Base-by-base conservation (phyloP, 176 grass and related monocot genomes). In the Bromus sterilis region DNA sequence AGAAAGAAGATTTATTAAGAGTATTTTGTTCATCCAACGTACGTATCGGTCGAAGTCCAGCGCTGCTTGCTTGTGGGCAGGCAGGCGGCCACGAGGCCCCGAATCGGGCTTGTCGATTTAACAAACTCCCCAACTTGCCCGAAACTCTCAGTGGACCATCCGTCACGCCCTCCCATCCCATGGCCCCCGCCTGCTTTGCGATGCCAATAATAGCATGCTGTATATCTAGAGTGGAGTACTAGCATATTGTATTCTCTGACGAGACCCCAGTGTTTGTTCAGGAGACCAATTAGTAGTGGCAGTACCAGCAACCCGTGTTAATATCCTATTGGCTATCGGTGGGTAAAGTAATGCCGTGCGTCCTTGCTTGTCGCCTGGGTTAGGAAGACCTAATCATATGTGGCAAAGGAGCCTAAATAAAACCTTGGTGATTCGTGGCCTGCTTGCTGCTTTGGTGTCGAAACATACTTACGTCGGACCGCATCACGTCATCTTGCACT, bases 21-120 rank as follows among this genome's bases (percentile, higher is more conserved):
- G 18, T 77, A 64, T 82, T 82, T 89, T 82, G 78, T 85, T 89
- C 78, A 85, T 89, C 78, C 83, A 82, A 85, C 78, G 72, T 89
- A 89, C 40, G 83, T n/a, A 78, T 53, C 18, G 43, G 72, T 72
- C 83, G 78, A 85, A 77, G 72, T 72, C 83, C 72, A 85, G 72
- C 56, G 18, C 29, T 11, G 35, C 16, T 35, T 11, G 35, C 16
- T 35, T 82, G 82, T 46, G 78, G 82, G 34, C 29, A 51, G 15
- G 42, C 43, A 89, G 26, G 23, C 11, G 78, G 78, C 82, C 87
- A 85, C 82, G 82, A 85, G 40, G 77, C 21, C 71, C 9, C 0
- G 8, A 76, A 59, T 14, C n/a, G 3, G 21, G 21, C 2, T 12
- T 14, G 4, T 24, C 0, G 51, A 61, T 20, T 80, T 76, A 84